Base-by-base conservation (phyloP, 179 eudicot species). In the Silene vulgaris region DNA sequence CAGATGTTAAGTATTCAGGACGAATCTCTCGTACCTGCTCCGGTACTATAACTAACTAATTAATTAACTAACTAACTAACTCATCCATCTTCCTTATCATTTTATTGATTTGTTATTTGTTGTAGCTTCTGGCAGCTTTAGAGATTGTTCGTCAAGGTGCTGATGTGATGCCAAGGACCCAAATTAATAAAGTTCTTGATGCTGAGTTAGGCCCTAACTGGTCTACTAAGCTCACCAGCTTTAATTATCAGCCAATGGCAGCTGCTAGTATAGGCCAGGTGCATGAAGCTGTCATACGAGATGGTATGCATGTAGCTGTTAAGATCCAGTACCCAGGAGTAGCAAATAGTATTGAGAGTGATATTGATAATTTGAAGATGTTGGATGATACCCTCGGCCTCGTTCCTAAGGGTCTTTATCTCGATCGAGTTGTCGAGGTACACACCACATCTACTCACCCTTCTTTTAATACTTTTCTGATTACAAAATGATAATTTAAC, bases 211-310 rank as follows among this genome's bases (percentile, higher is more conserved):
- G 97, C 59, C 79, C 89, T 62, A 69, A 88, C 61, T 95, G 99
- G 97, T 86, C 91, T n/a, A 84, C 97, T 40, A 95, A 88, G 85
- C 78, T 95, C 88, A 85, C 77, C 65, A 84, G 88, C 73, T 95
- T 95, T 72, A 85, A 95, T 80, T 93, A 95, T 88, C 90, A 93
- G 73, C 97, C 99, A 60, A 79, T 93, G 78, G 99, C 97, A 65
- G 88, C 99, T 48, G 97, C 99, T 79, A 95, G 99, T 84, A 93
- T 93, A 56, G 97, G 99, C 77, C 97, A 95, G 97, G 99, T 95
- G 75, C 99, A 95, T 70, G 83, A 78, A 78, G 99, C 96, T 76
- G 91, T 90, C 73, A 88, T 89, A 48, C 86, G 86, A 75, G 91
- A 90, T 84, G 97, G 95, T 59, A 32, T 87, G 84, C 82, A 86